phyloP scores from a whole-genome alignment of 768 basidiomycete species.

The Polyporus arcularius region DNA sequence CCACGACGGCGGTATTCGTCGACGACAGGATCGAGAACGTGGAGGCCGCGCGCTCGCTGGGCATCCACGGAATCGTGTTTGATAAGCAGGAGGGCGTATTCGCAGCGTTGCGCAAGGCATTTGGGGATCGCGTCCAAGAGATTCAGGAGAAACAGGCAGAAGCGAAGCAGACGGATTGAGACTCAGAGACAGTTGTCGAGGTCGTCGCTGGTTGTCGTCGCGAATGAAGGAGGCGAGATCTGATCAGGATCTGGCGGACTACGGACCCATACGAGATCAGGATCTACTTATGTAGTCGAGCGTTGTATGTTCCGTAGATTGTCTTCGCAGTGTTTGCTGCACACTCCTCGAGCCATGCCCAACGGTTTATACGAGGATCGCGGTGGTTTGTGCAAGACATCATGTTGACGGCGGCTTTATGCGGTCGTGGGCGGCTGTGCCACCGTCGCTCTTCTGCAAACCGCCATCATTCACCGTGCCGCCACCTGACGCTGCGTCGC shows the following conservation, averaged over 20 bases:
- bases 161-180: no score
- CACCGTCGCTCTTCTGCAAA: not conserved
- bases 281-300: not conserved
- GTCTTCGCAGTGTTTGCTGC: no score
- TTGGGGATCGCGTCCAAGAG: constrained; percentile 41
- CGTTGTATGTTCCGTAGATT: no score
- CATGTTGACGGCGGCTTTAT: not conserved
- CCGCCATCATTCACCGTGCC: not conserved
- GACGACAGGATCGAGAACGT: constrained; percentile 65
- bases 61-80: constrained; percentile 52
- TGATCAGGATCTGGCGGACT: no score
- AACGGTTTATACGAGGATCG: no score
- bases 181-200: no score
- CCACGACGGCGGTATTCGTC: constrained; percentile 50
- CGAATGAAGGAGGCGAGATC: no score
- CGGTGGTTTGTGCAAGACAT: no score
- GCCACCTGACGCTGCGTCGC: not conserved
- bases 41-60: constrained; percentile 55
- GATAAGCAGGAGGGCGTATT: constrained; percentile 43
- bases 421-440: constrained; percentile 5
- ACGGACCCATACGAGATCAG: not conserved
- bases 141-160: constrained; percentile 4
- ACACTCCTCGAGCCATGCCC: no score
- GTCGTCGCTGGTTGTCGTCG: no score
- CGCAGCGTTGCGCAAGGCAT: constrained; percentile 46